Conservation (phyloP, 257 asterid genomes). For the Solanum pinnatisectum region DNA sequence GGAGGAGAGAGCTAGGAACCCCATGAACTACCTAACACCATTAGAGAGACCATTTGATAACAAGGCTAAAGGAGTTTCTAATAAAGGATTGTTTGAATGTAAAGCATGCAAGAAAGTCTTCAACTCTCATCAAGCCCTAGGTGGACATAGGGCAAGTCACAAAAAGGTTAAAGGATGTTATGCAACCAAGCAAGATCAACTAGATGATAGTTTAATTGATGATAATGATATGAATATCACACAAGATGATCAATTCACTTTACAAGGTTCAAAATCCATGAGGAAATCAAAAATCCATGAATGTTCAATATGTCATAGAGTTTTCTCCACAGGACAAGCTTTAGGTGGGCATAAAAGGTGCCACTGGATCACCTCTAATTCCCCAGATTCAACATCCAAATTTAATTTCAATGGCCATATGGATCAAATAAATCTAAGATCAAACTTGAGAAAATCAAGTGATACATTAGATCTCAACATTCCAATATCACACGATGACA, state of each 20-base stretch:
- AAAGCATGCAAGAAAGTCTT: conserved; percentile 93
- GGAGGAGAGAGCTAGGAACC: conserved; percentile 28
- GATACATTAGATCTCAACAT: conserved; percentile 64
- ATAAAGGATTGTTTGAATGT: conserved; percentile 76
- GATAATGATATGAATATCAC: conserved; percentile 20
- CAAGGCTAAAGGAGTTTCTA: conserved; percentile 26
- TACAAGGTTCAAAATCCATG: conserved; percentile 32
- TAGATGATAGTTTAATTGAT: conserved; percentile 16
- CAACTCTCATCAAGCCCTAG: conserved; percentile 90
- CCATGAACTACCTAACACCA: neutral
- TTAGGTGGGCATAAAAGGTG: conserved; percentile 96
- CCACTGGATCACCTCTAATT: conserved; percentile 78
- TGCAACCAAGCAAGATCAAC: conserved; percentile 67
- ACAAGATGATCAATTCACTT: conserved; percentile 34
- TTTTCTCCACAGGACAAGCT: conserved; percentile 86
- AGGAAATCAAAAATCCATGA: conserved; percentile 72
- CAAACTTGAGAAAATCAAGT: neutral
- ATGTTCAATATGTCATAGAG: conserved; percentile 83
- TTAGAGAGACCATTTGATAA: conserved; percentile 6
- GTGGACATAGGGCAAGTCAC: conserved; percentile 95
- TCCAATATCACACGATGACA: conserved; percentile 50
- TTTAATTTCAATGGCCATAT: conserved; percentile 19
- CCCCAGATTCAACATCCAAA: conserved; percentile 37
- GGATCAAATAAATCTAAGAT: conserved; percentile 6
- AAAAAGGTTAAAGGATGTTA: conserved; percentile 90